phyloP scores from a whole-genome alignment of 169 alveolate genomes.

The Sarcocystis neurona region DNA sequence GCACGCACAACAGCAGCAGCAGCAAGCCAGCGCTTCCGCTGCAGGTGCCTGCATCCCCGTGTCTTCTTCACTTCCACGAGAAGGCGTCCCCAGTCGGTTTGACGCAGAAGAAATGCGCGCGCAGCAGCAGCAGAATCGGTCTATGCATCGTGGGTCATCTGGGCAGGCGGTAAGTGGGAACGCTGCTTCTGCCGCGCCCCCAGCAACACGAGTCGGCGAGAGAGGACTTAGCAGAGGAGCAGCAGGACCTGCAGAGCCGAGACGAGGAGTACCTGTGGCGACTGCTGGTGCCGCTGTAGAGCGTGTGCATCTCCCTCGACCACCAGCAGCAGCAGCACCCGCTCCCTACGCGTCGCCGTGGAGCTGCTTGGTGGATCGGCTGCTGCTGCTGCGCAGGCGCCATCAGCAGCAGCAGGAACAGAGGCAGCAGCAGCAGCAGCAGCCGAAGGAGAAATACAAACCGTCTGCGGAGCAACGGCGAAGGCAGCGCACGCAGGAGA shows the following conservation, averaged over 20 bases:
- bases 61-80: too few species aligned
- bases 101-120: too few species aligned
- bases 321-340: slow-evolving; percentile 43
- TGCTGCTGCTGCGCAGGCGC: slow-evolving; percentile 36
- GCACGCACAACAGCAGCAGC: slow-evolving; percentile 17
- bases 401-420: background rate
- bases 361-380: slow-evolving; percentile 11
- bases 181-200: too few species aligned
- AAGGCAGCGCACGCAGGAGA: too few species aligned
- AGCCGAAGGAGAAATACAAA: too few species aligned
- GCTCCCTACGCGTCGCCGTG: background rate
- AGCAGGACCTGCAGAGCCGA: slow-evolving; percentile 26
- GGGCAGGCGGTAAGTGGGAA: too few species aligned
- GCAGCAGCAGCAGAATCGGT: too few species aligned
- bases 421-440: slow-evolving; percentile 14
- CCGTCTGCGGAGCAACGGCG: too few species aligned
- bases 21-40: slow-evolving; percentile 21
- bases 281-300: slow-evolving; percentile 37
- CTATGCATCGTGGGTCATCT: too few species aligned
- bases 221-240: too few species aligned
- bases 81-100: too few species aligned
- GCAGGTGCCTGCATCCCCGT: background rate
- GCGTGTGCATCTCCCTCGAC: background rate
- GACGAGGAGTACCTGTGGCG: slow-evolving; percentile 28
- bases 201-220: too few species aligned